Conservation (phyloP, 2,329 filamentous ascomycete genomes). For the Tolypocladium paradoxum region DNA sequence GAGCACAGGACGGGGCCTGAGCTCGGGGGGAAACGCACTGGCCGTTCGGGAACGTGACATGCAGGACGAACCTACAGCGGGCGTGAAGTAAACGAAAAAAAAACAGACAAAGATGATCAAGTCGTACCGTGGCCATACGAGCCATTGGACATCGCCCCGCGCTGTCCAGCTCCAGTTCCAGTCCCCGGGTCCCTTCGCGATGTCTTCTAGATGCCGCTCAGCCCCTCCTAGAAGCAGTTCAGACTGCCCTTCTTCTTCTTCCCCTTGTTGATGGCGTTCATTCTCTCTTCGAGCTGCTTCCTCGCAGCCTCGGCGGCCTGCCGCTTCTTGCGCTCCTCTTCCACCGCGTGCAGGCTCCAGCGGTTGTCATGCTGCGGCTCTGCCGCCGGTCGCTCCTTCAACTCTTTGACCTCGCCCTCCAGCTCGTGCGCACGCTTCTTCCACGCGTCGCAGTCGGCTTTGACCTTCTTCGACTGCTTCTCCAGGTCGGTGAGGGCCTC, state of each 20-base stretch:
- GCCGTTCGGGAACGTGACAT: neutral
- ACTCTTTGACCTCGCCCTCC: conserved; percentile 60
- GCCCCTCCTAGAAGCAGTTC: conserved; percentile 75
- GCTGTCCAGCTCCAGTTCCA: neutral
- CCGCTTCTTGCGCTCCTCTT: conserved; percentile 91
- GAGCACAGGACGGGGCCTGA: neutral
- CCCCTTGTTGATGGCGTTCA: conserved; percentile 78
- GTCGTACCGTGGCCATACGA: neutral
- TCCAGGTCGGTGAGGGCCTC: conserved; percentile 93
- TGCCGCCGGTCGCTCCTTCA: conserved; percentile 37
- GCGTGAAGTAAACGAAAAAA: neutral
- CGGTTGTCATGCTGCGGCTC: conserved; percentile 43
- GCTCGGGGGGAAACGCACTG: neutral
- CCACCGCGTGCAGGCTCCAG: conserved; percentile 77
- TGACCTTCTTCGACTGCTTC: conserved; percentile 81
- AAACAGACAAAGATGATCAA: neutral
- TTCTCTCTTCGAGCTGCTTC: conserved; percentile 84
- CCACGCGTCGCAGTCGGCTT: conserved; percentile 82
- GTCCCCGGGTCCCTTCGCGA: neutral
- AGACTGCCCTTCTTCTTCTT: conserved; percentile 94
- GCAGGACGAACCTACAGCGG: neutral
- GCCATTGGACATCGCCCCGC: neutral
- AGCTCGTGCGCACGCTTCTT: conserved; percentile 72
- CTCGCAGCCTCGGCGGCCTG: conserved; percentile 81
- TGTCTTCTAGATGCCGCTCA: conserved; percentile 8